Evolutionary conservation across 176 grass and related monocot species (phyloP), one percentile per base, ranked within the genome.

Genomic region (Bromus sterilis): DNA sequence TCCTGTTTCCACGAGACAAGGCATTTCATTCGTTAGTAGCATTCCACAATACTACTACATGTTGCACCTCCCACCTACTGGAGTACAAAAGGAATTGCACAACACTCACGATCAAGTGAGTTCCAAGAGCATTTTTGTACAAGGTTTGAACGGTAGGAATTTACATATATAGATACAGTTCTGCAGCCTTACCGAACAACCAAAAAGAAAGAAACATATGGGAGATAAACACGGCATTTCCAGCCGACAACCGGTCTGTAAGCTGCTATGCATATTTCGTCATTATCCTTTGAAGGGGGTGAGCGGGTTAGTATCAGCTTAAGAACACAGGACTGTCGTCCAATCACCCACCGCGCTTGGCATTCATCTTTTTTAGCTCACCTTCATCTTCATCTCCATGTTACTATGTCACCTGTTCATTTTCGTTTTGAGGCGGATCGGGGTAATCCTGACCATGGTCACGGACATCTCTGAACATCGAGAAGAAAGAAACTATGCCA

Each of bases 401-500:
- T 28, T 74, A 70, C 75, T 88, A 97, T 31, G 86, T 89, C 60
- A 91, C 88, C 83, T 90, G 90, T 76, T 78, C 80, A 80, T 91
- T 93, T 91, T 83, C 91, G 32, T 93, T 90, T 53, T 8, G 67
- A 80, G 87, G 85, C 30, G 76, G 87, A 31, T 85, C 93, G 0
- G 76, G 25, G 56, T 74, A 88, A 73, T 85, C 90, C 71, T 91
- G 88, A n/a, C 84, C 86, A 78, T 99, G 93, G 65, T 95, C 91
- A 35, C 85, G 63, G 46, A 89, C 82, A 86, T 95, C 93, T 90
- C 96, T 99, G 56, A 93, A 95, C 82, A 88, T 90, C 21, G 93
- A 95, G 77, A 95, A 95, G 67, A 95, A 99, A 24, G 93, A 95
- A 60, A 99, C 85, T 82, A 99, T 91, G 68, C 96, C 90, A 67